Evolutionary conservation across 176 grass and related monocot species (phyloP).

Genomic region (Elymus sibiricus): DNA sequence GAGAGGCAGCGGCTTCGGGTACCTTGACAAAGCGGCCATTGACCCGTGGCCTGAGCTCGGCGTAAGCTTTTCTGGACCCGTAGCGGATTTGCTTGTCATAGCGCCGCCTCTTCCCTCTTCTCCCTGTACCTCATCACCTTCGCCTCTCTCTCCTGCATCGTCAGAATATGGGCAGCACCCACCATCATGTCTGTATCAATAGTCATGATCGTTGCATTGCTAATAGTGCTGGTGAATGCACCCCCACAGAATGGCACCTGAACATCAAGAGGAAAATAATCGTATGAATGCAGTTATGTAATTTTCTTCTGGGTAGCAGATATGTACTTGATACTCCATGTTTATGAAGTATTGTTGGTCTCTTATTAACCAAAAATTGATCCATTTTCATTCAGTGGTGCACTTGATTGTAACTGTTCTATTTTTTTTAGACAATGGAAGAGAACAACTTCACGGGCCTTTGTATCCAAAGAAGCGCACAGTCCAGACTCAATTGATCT

Average conservation of each 20-base stretch:
- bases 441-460: too few relatives aligned
- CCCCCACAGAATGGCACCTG: too few relatives aligned
- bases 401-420: neutral
- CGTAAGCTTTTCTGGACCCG: slow-evolving; percentile 57
- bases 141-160: slow-evolving; percentile 29
- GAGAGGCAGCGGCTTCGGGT: neutral
- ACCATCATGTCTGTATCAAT: neutral
- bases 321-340: too few relatives aligned
- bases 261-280: too few relatives aligned
- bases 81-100: slow-evolving; percentile 70
- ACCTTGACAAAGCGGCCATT: slow-evolving; percentile 68
- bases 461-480: too few relatives aligned
- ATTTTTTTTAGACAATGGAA: neutral
- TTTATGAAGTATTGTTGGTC: too few relatives aligned
- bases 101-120: slow-evolving; percentile 57
- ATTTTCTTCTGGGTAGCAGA: too few relatives aligned
- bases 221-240: neutral
- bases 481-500: too few relatives aligned
- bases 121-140: slow-evolving; percentile 73
- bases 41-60: slow-evolving; percentile 59
- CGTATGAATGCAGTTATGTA: too few relatives aligned
- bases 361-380: too few relatives aligned
- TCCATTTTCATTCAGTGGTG: neutral
- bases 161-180: neutral
- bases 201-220: neutral